Percentiles rank a stretch among this genome's conserved stretches.
These are phyloP conservation scores for Lunularia cruciata DNA, from an alignment of 225 moss, liverwort and hornwort species.

Conservation along the genomic window DNA sequence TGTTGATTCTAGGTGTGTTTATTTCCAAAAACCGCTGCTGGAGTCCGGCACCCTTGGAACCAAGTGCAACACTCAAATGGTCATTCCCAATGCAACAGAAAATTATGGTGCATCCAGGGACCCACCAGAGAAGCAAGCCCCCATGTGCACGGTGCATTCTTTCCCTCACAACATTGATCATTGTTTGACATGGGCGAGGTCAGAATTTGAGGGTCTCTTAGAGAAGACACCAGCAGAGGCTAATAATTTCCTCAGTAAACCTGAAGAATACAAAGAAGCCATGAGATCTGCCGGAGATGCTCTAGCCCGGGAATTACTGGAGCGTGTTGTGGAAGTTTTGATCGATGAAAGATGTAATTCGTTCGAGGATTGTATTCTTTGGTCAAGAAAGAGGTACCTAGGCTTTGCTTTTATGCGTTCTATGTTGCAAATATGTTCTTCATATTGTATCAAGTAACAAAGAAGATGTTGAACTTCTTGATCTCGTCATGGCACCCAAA, in stretches of 20 bases:
- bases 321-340: constrained; percentile 86
- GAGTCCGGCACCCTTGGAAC: constrained; percentile 96
- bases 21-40: constrained; percentile 92
- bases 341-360: constrained; percentile 75
- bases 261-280: constrained; percentile 74
- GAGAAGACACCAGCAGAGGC: constrained; percentile 95
- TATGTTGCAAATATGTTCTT: too few relatives aligned
- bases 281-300: constrained; percentile 85
- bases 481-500: too few relatives aligned
- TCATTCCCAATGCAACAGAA: constrained; percentile 88
- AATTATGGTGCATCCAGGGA: constrained; percentile 97
- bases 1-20: constrained; percentile 94
- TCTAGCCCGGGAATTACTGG: constrained; percentile 84
- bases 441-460: too few relatives aligned
- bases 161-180: constrained; percentile 99
- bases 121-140: constrained; percentile 94
- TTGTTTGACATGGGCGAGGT: constrained; percentile 96
- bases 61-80: constrained; percentile 98
- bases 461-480: too few relatives aligned
- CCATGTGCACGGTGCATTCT: constrained; percentile 97
- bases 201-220: constrained; percentile 93
- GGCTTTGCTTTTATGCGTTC: too few relatives aligned
- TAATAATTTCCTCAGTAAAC: constrained; percentile 66
- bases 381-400: constrained; percentile 60
- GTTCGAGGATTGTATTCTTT: constrained; percentile 75